A percentile compares a stretch with the other conserved stretches of the same genome.
phyloP scores from a whole-genome alignment of 345 rosid species.

The Brassica juncea region DNA sequence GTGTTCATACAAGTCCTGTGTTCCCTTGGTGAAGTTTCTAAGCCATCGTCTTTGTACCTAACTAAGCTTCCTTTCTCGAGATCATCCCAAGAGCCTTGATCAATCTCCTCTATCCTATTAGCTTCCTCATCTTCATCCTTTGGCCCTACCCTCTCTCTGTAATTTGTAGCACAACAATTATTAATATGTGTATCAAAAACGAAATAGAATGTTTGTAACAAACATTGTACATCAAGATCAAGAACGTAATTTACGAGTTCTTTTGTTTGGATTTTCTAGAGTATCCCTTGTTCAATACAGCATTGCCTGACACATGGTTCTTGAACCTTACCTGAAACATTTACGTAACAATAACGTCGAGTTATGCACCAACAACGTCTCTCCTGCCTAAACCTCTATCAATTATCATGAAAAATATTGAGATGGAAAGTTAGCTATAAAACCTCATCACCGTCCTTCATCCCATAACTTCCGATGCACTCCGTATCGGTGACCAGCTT shows the following conservation, averaged over 20 bases:
- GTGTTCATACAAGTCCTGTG: conserved; percentile 5
- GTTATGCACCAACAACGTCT: neutral
- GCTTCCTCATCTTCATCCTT: conserved; percentile 27
- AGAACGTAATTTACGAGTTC: conserved; percentile 33
- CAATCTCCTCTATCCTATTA: conserved; percentile 16
- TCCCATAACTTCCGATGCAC: conserved; percentile 54
- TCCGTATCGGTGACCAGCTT: conserved; percentile 67
- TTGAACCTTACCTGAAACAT: conserved; percentile 65
- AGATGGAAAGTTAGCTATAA: neutral
- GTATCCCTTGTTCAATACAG: conserved; percentile 40
- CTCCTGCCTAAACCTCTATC: neutral
- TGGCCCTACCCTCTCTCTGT: conserved; percentile 31
- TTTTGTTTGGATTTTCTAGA: conserved; percentile 43
- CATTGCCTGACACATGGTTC: conserved; percentile 57
- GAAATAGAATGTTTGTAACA: neutral
- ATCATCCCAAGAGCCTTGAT: conserved; percentile 34
- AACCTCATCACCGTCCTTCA: conserved; percentile 87
- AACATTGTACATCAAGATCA: neutral
- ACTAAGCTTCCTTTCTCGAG: conserved; percentile 39
- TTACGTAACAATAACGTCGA: neutral
- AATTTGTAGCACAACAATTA: neutral
- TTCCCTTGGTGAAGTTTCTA: conserved; percentile 19
- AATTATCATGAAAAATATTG: neutral
- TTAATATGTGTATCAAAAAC: neutral
- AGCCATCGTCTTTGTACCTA: conserved; percentile 14